A percentile compares a stretch with the other conserved stretches of the same genome.
These are phyloP conservation scores for Cyberlindnera misumaiensis DNA, from an alignment of 805 yeast species.

Conservation along the genomic window DNA sequence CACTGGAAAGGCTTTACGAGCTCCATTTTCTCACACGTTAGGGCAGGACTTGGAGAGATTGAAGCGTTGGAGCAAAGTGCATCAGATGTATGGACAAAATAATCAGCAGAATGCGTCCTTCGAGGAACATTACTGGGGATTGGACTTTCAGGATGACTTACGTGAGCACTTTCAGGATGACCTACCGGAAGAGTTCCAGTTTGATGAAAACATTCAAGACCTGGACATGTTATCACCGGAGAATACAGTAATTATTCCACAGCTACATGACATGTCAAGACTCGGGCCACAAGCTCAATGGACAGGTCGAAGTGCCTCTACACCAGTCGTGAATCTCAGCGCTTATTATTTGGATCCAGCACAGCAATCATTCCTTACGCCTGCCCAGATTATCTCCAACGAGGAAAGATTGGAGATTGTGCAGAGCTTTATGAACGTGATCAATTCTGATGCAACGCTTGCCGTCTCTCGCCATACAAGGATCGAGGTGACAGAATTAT, in stretches of 20 bases:
- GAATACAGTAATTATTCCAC: conserved; percentile 3
- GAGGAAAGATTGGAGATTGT: conserved; percentile 6
- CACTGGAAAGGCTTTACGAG: conserved; percentile 14
- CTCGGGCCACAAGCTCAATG: conserved; percentile 4
- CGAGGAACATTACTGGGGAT: neutral
- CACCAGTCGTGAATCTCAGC: neutral
- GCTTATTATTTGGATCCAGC: neutral
- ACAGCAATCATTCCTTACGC: neutral
- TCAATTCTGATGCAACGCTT: conserved; percentile 7
- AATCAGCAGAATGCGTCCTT: neutral
- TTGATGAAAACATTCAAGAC: conserved; percentile 6
- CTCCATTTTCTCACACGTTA: conserved; percentile 22
- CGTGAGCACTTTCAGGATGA: no score
- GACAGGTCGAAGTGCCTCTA: neutral
- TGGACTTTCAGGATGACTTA: conserved; percentile 2
- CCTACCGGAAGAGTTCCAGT: conserved; percentile 4
- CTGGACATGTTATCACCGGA: conserved; percentile 2
- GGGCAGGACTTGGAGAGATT: conserved; percentile 21
- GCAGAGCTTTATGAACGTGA: conserved; percentile 7
- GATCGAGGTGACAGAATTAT: conserved; percentile 5
- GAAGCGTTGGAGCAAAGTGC: conserved; percentile 18
- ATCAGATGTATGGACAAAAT: conserved; percentile 4
- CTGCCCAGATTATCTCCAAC: conserved; percentile 1
- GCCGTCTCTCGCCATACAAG: conserved; percentile 7
- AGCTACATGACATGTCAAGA: conserved; percentile 21